Evolutionary conservation across 2,329 filamentous ascomycete genomes (phyloP).

Genomic region (Boeremia exigua): DNA sequence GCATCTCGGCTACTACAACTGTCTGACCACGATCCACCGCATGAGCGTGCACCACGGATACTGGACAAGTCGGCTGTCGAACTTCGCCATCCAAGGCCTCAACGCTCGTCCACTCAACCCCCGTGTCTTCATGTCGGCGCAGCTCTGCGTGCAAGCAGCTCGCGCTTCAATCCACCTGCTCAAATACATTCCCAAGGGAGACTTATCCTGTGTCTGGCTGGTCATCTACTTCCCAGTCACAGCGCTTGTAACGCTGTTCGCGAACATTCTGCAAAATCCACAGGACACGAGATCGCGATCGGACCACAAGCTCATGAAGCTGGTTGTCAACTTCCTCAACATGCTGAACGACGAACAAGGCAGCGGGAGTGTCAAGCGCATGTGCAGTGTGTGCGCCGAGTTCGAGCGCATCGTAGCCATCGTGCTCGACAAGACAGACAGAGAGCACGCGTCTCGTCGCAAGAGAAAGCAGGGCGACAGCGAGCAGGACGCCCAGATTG

Average conservation of each 20-base stretch:
- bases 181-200: constrained; percentile 94
- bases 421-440: constrained; percentile 89
- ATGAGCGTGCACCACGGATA: constrained; percentile 99
- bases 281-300: constrained; percentile 86
- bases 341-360: constrained; percentile 89
- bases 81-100: constrained; percentile 92
- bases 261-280: constrained; percentile 95
- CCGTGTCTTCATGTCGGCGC: constrained; percentile 90
- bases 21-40: constrained; percentile 93
- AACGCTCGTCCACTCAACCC: constrained; percentile 92
- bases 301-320: constrained; percentile 88
- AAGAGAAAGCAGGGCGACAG: constrained; percentile 80
- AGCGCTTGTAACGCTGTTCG: constrained; percentile 91
- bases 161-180: constrained; percentile 91
- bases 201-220: constrained; percentile 95
- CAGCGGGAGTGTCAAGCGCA: constrained; percentile 88
- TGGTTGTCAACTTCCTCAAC: constrained; percentile 90
- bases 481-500: constrained; percentile 47
- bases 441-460: constrained; percentile 76
- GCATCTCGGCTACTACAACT: constrained; percentile 98
- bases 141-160: constrained; percentile 89
- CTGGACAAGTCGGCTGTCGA: constrained; percentile 93
- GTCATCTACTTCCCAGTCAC: constrained; percentile 97
- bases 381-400: constrained; percentile 93
- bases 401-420: constrained; percentile 93